Percentiles rank a stretch among this genome's conserved stretches.
phyloP scores from a whole-genome alignment of 2,329 filamentous ascomycete genomes.

The Colletotrichum endophyticum region DNA sequence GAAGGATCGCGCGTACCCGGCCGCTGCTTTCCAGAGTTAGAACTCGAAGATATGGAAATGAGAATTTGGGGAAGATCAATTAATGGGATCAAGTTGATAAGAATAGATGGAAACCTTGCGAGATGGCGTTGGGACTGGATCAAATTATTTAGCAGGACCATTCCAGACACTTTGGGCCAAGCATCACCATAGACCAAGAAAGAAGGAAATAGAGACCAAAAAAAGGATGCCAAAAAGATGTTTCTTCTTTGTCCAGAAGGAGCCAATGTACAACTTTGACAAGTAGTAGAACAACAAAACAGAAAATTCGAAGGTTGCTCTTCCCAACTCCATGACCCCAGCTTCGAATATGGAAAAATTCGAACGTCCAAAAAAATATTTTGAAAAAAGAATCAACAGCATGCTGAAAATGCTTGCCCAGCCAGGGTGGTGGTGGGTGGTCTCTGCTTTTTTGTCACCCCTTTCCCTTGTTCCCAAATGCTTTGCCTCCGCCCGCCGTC shows the following conservation, averaged over 20 bases:
- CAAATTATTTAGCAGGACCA: not conserved
- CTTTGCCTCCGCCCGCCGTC: not conserved
- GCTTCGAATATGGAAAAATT: not conserved
- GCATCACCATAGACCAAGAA: not conserved
- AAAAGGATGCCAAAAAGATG: not conserved
- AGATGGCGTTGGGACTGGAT: not conserved
- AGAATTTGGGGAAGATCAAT: not conserved
- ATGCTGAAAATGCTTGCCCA: not conserved
- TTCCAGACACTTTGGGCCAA: not conserved
- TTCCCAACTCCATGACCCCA: not conserved
- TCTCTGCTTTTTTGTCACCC: not conserved
- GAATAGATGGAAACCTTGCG: not conserved
- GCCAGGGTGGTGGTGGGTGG: not conserved
- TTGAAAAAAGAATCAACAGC: not conserved
- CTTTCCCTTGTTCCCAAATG: not conserved
- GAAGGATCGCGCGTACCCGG: conserved; percentile 65
- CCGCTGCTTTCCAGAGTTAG: conserved; percentile 55
- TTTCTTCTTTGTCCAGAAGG: not conserved
- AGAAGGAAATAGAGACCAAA: no score
- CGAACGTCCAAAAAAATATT: not conserved
- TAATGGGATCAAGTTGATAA: not conserved
- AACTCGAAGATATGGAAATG: no score
- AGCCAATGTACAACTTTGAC: conserved; percentile 4
- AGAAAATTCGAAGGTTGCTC: not conserved
- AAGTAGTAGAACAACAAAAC: not conserved